Evolutionary conservation across 1,139 yeast genomes (phyloP), one percentile per base, ranked within the genome.

Genomic region (Blastobotrys illinoisensis): DNA sequence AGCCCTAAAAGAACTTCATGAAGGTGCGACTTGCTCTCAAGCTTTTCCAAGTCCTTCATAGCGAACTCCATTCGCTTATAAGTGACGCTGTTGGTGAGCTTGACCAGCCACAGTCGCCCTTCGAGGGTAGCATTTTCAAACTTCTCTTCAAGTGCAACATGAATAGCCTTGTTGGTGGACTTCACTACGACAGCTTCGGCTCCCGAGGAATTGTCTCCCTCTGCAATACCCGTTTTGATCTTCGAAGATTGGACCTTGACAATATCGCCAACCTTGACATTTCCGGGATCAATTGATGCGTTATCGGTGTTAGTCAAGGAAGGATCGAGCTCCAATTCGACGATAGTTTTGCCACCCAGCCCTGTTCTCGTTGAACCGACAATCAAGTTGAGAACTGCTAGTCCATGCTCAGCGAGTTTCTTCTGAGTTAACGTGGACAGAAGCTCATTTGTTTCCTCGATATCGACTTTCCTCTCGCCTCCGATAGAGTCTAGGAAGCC

Each of bases 21-120:
- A 2, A 61, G 26, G 2, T 54, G 52, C 13, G 68, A 65, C 40
- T 32, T 32, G 40, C 16, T n/a, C 40, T 32, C 40, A 13, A 32
- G 40, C 11, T 32, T 32, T 5, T 56, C 56, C 72, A n/a, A 69
- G 58, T n/a, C 64, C 58, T 83, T 78, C 82, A 91, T 75, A 0
- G 96, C 83, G 16, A 86, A 81, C 52, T 83, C 81, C 96, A 93
- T 89, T 59, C 97, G 71, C 80, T 88, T 56, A 85, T 72, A 74
- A 1, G 77, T 74, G 7, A 66, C 69, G 4, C 70, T 62, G 56
- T 74, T 72, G 14, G 71, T 71, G 23, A 74, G 64, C 53, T 74
- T 74, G 14, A 71, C 71, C 18, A 74, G 57, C 72, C 76, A 74
- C 14, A 74, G 54, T 28, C 75, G 58, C 9, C 67, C 64, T 5